Evolutionary conservation across 139 green algal species (phyloP).

Genomic region (Micromonas pusilla): DNA sequence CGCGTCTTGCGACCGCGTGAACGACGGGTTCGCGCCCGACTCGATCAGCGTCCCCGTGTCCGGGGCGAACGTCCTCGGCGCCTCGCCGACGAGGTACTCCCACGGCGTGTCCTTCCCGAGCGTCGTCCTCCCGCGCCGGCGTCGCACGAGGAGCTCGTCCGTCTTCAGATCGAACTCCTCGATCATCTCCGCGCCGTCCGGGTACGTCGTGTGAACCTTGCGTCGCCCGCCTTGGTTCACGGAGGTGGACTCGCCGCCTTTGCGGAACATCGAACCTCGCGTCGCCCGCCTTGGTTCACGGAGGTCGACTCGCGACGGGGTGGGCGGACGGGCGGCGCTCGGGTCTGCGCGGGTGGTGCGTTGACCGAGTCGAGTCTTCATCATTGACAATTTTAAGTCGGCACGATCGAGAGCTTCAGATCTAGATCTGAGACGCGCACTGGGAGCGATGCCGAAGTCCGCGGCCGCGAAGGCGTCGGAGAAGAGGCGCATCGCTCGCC

Average conservation of each 20-base stretch:
- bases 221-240: conserved; percentile 29
- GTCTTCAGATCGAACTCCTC: conserved; percentile 39
- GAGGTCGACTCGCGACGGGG: conserved; percentile 39
- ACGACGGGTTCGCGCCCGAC: conserved; percentile 37
- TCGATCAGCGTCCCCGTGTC: conserved; percentile 24
- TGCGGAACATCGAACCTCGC: conserved; percentile 33
- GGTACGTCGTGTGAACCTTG: conserved; percentile 42
- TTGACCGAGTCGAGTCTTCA: no score
- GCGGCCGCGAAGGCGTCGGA: no score
- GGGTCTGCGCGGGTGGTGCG: no score
- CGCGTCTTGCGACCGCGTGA: conserved; percentile 34
- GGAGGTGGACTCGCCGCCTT: conserved; percentile 39
- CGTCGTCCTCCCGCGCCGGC: conserved; percentile 33
- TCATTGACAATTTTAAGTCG: no score
- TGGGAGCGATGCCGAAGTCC: no score
- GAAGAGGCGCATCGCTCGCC: no score
- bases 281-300: conserved; percentile 27
- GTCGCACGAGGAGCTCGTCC: conserved; percentile 39
- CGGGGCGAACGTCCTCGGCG: conserved; percentile 16
- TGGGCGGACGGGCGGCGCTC: no score
- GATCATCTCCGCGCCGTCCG: conserved; percentile 33
- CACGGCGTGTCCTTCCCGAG: conserved; percentile 33
- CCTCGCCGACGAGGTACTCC: conserved; percentile 41
- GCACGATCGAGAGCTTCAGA: no score
- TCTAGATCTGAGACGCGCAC: no score